phyloP scores from a whole-genome alignment of 768 basidiomycete genomes.

The Naganishia kalamii region DNA sequence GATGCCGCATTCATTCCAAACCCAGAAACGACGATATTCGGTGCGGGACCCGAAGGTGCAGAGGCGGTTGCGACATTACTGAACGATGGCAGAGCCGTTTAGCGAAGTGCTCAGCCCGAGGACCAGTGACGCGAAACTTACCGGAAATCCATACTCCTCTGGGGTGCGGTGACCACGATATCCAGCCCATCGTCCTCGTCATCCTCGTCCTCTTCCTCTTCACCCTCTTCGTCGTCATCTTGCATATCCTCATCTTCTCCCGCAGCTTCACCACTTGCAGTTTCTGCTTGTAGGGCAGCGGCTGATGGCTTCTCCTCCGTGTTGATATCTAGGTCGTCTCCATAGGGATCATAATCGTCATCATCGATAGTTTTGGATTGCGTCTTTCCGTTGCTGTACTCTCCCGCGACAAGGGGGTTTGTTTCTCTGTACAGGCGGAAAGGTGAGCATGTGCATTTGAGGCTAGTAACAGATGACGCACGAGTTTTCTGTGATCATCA shows the following conservation, averaged over 20 bases:
- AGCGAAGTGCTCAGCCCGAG: neutral
- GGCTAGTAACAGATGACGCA: neutral
- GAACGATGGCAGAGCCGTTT: neutral
- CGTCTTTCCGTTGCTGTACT: slow-evolving; percentile 1
- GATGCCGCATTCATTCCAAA: slow-evolving; percentile 21
- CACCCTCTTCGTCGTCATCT: slow-evolving; percentile 29
- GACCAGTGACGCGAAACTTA: slow-evolving; percentile 18
- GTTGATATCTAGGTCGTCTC: neutral
- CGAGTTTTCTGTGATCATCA: neutral
- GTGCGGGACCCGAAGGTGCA: slow-evolving; percentile 8
- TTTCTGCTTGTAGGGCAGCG: neutral
- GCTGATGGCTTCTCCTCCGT: neutral
- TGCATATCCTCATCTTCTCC: slow-evolving; percentile 23
- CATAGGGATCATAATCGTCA: slow-evolving; percentile 20
- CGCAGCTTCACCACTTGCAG: slow-evolving; percentile 32
- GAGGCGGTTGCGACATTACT: slow-evolving; percentile 5
- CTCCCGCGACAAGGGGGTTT: neutral
- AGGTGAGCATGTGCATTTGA: neutral
- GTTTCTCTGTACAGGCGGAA: neutral
- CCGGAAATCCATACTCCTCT: slow-evolving; percentile 42
- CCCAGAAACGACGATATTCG: slow-evolving; percentile 20
- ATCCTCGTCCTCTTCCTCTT: slow-evolving; percentile 29
- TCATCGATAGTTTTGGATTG: neutral
- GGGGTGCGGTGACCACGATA: slow-evolving; percentile 34
- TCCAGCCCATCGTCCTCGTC: slow-evolving; percentile 42